Conservation (phyloP, 2,329 filamentous ascomycete genomes). For the Cladobotryum protrusum region DNA sequence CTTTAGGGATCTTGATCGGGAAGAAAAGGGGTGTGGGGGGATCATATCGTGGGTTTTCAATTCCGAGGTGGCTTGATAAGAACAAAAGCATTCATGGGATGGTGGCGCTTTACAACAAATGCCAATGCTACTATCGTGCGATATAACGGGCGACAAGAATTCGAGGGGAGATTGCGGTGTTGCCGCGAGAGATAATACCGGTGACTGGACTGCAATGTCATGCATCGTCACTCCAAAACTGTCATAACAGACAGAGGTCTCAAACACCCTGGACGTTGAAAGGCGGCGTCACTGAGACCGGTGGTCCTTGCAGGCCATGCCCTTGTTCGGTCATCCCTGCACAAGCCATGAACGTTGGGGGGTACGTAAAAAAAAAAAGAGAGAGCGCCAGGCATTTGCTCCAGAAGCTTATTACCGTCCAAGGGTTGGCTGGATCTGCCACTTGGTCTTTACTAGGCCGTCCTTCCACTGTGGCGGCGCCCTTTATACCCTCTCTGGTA, state of each 20-base stretch:
- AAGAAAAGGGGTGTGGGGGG: conserved; percentile 11
- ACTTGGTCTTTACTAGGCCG: background rate
- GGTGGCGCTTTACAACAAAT: background rate
- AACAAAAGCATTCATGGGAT: background rate
- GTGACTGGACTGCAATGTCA: too few species aligned
- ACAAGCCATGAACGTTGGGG: too few species aligned
- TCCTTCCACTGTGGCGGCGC: background rate
- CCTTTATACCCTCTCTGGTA: background rate
- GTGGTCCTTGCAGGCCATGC: background rate
- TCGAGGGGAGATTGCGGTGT: too few species aligned
- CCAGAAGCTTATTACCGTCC: background rate
- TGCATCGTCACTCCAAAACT: too few species aligned
- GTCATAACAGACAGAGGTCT: background rate
- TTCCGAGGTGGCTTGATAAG: conserved; percentile 8
- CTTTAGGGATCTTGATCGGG: conserved; percentile 10
- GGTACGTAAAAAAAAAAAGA: too few species aligned
- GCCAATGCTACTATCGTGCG: too few species aligned
- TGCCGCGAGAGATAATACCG: too few species aligned
- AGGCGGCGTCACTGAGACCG: background rate
- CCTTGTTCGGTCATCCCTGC: background rate
- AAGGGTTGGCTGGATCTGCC: background rate
- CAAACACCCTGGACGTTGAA: too few species aligned
- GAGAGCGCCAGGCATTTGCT: background rate
- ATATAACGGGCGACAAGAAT: too few species aligned
- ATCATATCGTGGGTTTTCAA: conserved; percentile 10